Evolutionary conservation across 176 grass and related monocot genomes (phyloP), one percentile per base, ranked within the genome.

Genomic region (sorghum (Sorghum bicolor)): DNA sequence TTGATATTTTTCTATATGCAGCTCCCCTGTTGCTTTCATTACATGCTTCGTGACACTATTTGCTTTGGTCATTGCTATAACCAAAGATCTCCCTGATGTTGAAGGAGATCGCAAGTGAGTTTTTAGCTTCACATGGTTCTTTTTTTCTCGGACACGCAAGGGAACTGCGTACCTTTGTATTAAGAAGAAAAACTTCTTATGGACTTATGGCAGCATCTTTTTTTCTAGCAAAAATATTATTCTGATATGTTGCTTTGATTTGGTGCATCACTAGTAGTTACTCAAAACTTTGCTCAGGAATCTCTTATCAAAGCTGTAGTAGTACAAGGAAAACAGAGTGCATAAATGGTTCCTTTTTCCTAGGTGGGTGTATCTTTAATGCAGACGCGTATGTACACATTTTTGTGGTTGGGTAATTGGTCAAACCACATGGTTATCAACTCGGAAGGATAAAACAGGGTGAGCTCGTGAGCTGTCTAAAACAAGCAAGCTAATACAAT

Each of bases 41-140:
- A 99, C 96, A 78, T 88, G 85, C 77, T 99, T 99, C 19, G 96
- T 99, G 45, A 99, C 96, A 76, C 32, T 99, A 53, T 99, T 99
- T 92, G 93, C 96, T 85, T 83, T 99, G 91, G 96, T 90, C 74
- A 99, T 99, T 91, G 96, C 96, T 84, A 99, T 99, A 92, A 99
- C 96, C 28, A 99, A 99, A 87, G 96, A 99, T 85, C 93, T 99
- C 79, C 96, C 96, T 31, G 96, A 99, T 89, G 96, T 99, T 63
- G 96, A 99, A 86, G 96, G 96, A 7, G 96, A 99, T 84, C 96
- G 91, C 87, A 99, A 96, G 96, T 99, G 85, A 89, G 87, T 85
- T 85, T 83, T 38, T 86, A 72, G 43, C 25, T 87, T 40, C 65
- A 31, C n/a, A 31, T 72, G n/a, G 33, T 38, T 58, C 19, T 61